Evolutionary conservation across 129 eudicot genomes (phyloP), one percentile per base, ranked within the genome.

Genomic region (Artemisia argyi): DNA sequence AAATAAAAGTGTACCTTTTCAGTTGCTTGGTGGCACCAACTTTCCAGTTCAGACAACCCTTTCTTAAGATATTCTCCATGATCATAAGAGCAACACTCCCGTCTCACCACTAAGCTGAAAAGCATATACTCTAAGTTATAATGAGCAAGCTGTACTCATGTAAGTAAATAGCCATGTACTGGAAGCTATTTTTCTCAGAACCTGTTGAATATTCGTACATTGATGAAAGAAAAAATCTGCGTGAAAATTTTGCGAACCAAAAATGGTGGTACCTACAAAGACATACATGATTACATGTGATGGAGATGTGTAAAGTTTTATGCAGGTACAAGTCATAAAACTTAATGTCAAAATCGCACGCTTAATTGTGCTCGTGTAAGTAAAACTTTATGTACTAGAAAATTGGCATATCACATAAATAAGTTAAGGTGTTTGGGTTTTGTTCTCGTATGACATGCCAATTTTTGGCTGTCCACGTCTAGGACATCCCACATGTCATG

Each of bases 151-250:
- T 54, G 50, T 57, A 24, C 67, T 17, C 26, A 39, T 30, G 68
- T 60, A 71, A 17, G 62, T 66, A 20, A n/a, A 55, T 42, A 73
- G 49, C 60, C 56, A 74, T 52, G 69, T 47, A 49, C 8, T 44
- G 46, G 71, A 77, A 52, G 71, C 32, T 20, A 58, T 61, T 51
- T 61, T 51, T 61, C 60, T 67, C 57, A 15, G 9, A 65, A 94
- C 99, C 99, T 90, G 93, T 94, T 94, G 73, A 94, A 94, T 60
- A 94, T 74, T 63, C 86, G 97, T 73, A 86, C 97, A 63, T 94
- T 90, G 89, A 94, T 81, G 83, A 20, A 20, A 78, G 99, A 90
- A 81, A 94, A 94, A 72, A 74, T 79, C 78, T 94, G 99, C 7
- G 89, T 94, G 82, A 88, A 90, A 72, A 94, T 86, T 81, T 94